These are phyloP conservation scores for Trebouxia sp. DNA, from an alignment of 139 green algal species.

Conservation along the genomic window DNA sequence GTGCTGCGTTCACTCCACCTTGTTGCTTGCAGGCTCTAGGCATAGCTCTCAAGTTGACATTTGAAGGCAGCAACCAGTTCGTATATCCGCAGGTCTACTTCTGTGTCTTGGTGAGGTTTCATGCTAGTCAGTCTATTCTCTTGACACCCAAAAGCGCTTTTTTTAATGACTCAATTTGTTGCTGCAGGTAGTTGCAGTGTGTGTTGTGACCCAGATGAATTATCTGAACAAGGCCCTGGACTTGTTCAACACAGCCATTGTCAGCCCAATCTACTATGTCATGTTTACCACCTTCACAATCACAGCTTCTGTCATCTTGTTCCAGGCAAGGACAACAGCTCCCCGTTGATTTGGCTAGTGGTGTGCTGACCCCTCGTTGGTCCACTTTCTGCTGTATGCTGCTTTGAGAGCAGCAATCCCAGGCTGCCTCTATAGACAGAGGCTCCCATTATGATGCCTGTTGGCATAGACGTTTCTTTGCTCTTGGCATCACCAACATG, in stretches of 20 bases:
- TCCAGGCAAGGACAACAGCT: constrained; percentile 66
- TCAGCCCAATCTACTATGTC: constrained; percentile 98
- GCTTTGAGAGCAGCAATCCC: no score
- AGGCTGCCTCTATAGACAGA: no score
- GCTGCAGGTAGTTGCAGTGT: constrained; percentile 74
- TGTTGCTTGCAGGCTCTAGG: constrained; percentile 77
- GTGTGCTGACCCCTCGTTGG: no score
- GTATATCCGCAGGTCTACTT: constrained; percentile 68
- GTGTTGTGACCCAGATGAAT: constrained; percentile 95
- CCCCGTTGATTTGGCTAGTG: no score
- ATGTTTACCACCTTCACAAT: constrained; percentile 97
- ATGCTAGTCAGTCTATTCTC: background rate
- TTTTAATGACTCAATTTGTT: background rate
- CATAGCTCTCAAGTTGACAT: constrained; percentile 95
- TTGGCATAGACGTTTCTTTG: no score
- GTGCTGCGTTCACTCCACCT: background rate
- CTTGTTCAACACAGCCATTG: constrained; percentile 97
- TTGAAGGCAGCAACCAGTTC: constrained; percentile 92
- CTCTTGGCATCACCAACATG: no score
- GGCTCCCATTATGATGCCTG: no score
- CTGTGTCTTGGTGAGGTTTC: constrained; percentile 62
- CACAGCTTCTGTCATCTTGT: constrained; percentile 75
- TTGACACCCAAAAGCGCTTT: background rate
- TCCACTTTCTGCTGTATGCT: no score
- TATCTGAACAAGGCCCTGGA: constrained; percentile 98